These are phyloP conservation scores for Luffa acutangula DNA, from an alignment of 306 rosid genomes.

Conservation along the genomic window DNA sequence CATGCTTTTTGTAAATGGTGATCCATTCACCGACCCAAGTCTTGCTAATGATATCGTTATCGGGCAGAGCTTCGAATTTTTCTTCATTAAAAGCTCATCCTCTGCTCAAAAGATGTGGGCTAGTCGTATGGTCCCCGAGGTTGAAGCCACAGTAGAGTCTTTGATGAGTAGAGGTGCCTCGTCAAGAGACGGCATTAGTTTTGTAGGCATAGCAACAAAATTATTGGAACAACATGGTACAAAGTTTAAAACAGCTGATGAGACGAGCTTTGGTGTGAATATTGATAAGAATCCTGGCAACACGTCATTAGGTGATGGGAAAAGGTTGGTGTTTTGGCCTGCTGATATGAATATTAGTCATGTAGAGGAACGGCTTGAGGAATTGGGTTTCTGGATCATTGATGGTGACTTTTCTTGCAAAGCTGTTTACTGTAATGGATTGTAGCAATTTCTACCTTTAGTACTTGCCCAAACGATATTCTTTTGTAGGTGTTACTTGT, in stretches of 20 bases:
- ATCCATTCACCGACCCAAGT: constrained; percentile 23
- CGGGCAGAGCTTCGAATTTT: constrained; percentile 42
- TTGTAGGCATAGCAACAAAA: constrained; percentile 24
- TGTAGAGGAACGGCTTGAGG: constrained; percentile 47
- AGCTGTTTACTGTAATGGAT: constrained; percentile 63
- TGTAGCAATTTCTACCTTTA: constrained; percentile 31
- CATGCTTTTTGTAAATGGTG: constrained; percentile 39
- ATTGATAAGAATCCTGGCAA: constrained; percentile 19
- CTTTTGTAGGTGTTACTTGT: neutral
- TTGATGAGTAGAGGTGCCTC: constrained; percentile 25
- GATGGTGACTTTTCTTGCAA: constrained; percentile 63
- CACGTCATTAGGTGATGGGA: constrained; percentile 35
- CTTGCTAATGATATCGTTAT: constrained; percentile 24
- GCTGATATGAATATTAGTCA: constrained; percentile 23
- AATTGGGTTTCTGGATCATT: constrained; percentile 51
- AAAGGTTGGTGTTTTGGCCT: constrained; percentile 59
- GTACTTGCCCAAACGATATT: neutral
- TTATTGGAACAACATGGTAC: constrained; percentile 26
- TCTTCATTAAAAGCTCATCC: constrained; percentile 39
- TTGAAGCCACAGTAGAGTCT: constrained; percentile 29
- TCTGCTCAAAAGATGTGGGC: constrained; percentile 41
- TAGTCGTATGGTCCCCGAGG: constrained; percentile 21
- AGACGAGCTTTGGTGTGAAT: constrained; percentile 23
- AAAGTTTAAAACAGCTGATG: constrained; percentile 21
- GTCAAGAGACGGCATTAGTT: constrained; percentile 21